Evolutionary conservation across 768 basidiomycete genomes (phyloP).

Genomic region (Omphalotus guepiniiformis): DNA sequence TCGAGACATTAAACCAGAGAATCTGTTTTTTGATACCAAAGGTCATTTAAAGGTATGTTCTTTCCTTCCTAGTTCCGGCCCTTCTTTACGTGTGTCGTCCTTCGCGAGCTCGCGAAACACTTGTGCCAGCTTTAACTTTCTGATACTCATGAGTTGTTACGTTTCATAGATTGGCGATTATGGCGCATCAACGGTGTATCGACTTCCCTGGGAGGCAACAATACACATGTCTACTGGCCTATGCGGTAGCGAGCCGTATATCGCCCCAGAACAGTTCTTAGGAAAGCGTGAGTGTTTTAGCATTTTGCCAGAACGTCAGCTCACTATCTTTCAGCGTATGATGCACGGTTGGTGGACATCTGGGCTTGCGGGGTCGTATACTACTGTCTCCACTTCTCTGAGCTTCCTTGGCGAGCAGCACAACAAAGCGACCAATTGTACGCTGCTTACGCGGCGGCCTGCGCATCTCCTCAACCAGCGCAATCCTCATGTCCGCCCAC

Average conservation of each 20-base stretch:
- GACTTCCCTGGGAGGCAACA: constrained; percentile 96
- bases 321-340: constrained; percentile 73
- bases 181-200: constrained; percentile 97
- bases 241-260: constrained; percentile 97
- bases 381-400: constrained; percentile 97
- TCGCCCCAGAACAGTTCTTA: constrained; percentile 96
- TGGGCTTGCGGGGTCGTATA: constrained; percentile 98
- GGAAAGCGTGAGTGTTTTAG: constrained; percentile 80
- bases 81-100: no score
- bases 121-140: background rate
- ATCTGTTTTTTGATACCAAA: constrained; percentile 88
- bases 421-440: constrained; percentile 81
- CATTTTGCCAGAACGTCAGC: constrained; percentile 24
- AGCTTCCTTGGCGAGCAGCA: constrained; percentile 96
- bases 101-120: no score
- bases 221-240: constrained; percentile 96
- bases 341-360: constrained; percentile 94
- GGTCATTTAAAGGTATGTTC: constrained; percentile 85
- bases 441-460: constrained; percentile 64
- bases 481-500: constrained; percentile 56
- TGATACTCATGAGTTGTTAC: no score
- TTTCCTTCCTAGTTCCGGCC: constrained; percentile 11
- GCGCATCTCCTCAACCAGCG: constrained; percentile 40
- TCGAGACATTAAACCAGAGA: constrained; percentile 97
- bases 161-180: constrained; percentile 91